phyloP scores from a whole-genome alignment of 129 eudicot species.

The Pseudognaphalium luteoalbum region DNA sequence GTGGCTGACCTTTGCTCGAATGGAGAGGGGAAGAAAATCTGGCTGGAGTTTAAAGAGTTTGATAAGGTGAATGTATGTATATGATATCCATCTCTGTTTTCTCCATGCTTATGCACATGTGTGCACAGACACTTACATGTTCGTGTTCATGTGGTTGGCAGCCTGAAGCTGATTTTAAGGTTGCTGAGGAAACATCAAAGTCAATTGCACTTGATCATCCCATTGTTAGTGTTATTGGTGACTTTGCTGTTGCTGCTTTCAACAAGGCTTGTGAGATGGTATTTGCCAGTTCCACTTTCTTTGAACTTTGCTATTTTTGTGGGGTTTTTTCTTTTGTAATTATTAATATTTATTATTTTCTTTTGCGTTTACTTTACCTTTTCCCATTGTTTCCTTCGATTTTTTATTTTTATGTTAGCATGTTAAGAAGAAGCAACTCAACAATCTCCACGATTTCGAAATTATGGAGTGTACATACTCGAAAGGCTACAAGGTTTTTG shows the following conservation, averaged over 20 bases:
- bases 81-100: background rate
- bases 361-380: no score
- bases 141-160: background rate
- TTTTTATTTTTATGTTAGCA: no score
- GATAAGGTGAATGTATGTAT: background rate
- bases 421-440: no score
- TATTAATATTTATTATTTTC: no score
- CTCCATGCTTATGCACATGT: background rate
- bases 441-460: no score
- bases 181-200: background rate
- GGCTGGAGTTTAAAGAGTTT: background rate
- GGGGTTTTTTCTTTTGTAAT: no score
- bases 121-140: background rate
- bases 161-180: background rate
- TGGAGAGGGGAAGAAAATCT: background rate
- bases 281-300: background rate
- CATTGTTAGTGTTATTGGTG: slow-evolving; percentile 1
- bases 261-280: background rate
- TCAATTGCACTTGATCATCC: slow-evolving; percentile 5
- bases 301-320: no score
- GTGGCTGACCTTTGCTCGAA: no score
- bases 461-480: no score
- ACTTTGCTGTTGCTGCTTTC: background rate
- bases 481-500: no score
- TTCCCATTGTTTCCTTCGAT: no score